Conservation (phyloP, 306 rosid species). For the Datisca glomerata region DNA sequence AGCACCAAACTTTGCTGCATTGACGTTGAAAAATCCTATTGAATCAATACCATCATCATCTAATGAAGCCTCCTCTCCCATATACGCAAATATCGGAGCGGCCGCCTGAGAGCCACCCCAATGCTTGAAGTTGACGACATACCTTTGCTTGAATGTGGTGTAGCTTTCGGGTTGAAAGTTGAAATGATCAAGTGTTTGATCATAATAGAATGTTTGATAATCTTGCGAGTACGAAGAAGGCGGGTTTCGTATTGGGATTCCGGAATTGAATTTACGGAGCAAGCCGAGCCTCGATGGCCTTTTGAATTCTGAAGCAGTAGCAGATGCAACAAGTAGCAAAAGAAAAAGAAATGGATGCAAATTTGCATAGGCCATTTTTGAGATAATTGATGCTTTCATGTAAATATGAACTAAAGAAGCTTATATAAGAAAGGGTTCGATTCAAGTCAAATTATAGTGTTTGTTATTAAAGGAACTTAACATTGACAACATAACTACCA, state of each 20-base stretch:
- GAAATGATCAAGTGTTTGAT: constrained; percentile 46
- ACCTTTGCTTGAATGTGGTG: constrained; percentile 35
- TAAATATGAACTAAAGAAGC: no score
- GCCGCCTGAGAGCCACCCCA: constrained; percentile 31
- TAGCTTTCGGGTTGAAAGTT: constrained; percentile 36
- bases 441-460: no score
- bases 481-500: no score
- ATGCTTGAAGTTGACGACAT: constrained; percentile 18
- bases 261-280: not conserved
- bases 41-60: not conserved
- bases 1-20: constrained; percentile 31
- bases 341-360: not conserved
- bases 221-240: not conserved
- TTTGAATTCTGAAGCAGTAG: not conserved
- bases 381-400: not conserved
- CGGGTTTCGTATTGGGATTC: not conserved
- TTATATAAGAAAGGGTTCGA: no score
- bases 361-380: not conserved
- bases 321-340: not conserved
- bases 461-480: no score
- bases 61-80: constrained; percentile 30
- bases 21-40: constrained; percentile 23
- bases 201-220: constrained; percentile 18
- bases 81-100: constrained; percentile 36
- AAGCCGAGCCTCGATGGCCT: not conserved